These are phyloP conservation scores for Prunus padus DNA, from an alignment of 306 rosid species.

Conservation along the genomic window DNA sequence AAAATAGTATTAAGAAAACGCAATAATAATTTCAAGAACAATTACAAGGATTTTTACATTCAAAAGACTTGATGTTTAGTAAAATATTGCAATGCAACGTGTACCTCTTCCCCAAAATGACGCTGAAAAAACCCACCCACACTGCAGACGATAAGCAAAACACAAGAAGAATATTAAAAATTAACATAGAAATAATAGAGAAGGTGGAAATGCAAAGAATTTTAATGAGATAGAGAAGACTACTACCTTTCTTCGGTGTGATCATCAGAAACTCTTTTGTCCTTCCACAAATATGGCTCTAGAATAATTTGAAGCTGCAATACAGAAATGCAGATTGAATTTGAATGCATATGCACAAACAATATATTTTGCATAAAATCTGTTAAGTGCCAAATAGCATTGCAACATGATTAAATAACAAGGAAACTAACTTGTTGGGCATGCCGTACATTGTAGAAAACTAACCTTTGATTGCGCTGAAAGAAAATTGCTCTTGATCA, in stretches of 20 bases:
- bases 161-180: constrained; percentile 9
- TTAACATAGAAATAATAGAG: constrained; percentile 16
- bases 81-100: neutral
- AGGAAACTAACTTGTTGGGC: neutral
- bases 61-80: constrained; percentile 4
- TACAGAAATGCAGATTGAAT: constrained; percentile 24
- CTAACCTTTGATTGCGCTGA: constrained; percentile 85
- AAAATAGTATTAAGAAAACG: constrained; percentile 11
- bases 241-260: constrained; percentile 59
- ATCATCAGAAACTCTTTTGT: constrained; percentile 42
- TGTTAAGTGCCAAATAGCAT: neutral
- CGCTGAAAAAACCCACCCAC: constrained; percentile 84
- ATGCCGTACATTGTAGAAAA: constrained; percentile 13
- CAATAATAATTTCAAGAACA: neutral
- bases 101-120: constrained; percentile 96
- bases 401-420: neutral
- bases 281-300: constrained; percentile 90
- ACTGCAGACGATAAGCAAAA: constrained; percentile 43
- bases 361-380: neutral
- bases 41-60: constrained; percentile 12
- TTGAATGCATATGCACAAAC: neutral
- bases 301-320: constrained; percentile 76
- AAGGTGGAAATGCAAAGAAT: constrained; percentile 10
- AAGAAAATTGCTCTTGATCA: constrained; percentile 72
- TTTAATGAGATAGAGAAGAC: constrained; percentile 14